A percentile compares a stretch with the other conserved stretches of the same genome.
phyloP scores from a whole-genome alignment of 2,329 filamentous ascomycete species.

The Neopestalotiopsis rosae region DNA sequence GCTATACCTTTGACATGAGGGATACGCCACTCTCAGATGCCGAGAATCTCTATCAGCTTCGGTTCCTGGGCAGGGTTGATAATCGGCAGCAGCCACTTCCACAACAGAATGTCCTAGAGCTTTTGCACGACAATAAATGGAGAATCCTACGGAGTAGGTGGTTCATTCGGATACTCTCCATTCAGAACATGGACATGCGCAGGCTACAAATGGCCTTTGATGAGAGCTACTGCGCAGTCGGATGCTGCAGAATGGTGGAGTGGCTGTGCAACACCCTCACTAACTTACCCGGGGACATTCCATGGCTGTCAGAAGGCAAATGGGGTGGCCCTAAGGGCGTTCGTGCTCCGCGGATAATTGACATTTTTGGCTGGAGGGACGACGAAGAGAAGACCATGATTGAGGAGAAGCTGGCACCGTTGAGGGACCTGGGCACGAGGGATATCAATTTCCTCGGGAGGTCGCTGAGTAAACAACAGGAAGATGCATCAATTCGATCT shows the following conservation, averaged over 20 bases:
- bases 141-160: not conserved
- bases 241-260: not conserved
- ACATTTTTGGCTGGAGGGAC: not conserved
- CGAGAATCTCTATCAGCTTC: not conserved
- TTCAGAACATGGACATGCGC: not conserved
- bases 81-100: too few relatives aligned
- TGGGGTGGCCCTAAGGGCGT: not conserved
- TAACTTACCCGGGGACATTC: not conserved
- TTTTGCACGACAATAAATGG: not conserved
- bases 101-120: not conserved
- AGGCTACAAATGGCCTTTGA: not conserved
- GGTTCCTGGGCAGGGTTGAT: too few relatives aligned
- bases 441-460: not conserved
- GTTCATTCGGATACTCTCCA: not conserved
- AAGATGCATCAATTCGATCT: too few relatives aligned
- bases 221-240: not conserved
- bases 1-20: not conserved
- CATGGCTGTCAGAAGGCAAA: not conserved
- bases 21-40: not conserved
- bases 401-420: not conserved
- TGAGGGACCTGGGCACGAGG: not conserved
- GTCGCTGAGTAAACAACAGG: not conserved
- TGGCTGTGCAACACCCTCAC: not conserved
- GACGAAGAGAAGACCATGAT: not conserved
- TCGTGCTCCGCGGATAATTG: not conserved